Base-by-base conservation (phyloP, 2,329 filamentous ascomycete genomes). In the Hymenotorrendiella dingleyae region DNA sequence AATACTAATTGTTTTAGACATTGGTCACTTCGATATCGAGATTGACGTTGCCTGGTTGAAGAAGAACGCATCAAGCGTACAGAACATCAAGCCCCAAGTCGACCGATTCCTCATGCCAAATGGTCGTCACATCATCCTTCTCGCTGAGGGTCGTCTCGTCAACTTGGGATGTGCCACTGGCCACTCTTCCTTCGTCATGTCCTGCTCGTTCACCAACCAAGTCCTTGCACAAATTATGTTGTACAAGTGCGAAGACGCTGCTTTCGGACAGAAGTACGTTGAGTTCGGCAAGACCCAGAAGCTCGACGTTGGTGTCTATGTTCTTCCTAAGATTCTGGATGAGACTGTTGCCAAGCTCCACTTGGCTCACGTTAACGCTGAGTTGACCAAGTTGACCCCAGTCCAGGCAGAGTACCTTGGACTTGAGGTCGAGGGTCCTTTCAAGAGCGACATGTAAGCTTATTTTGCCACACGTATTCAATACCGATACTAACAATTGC, bases 121-220 rank as follows among this genome's bases (percentile, higher is more conserved):
- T 72, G 93, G 93, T 72, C 84, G 86, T 62, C 84, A 97, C 80
- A 90, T 98, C 78, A 94, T 98, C 72, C 89, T 98, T 62, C 82
- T 98, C 54, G 93, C 93, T 53, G 93, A 97, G 78, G 93, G 93
- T 60, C 91, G 93, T 77, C 86, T 98, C 55, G 93, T 98, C 75
- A 98, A 98, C 84, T 79, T 98, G 61, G 93, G 93, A 71, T 98
- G 93, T 72, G 93, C 93, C 66, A 98, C 93, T 54, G 93, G 93
- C 59, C 93, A 98, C 85, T 95, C 90, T 58, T 97, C 91, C 40
- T 98, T 98, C 72, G 93, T 98, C 78, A 97, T 98, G 93, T 96
- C 90, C 62, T 98, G 93, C 85, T 97, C 91, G 54, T 98, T 98
- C 85, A 94, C 90, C 80, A 98, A 98, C 85, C 93, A 98, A 80